Base-by-base conservation (phyloP, 73 alveolate species). In the Symbiodinium natans region DNA sequence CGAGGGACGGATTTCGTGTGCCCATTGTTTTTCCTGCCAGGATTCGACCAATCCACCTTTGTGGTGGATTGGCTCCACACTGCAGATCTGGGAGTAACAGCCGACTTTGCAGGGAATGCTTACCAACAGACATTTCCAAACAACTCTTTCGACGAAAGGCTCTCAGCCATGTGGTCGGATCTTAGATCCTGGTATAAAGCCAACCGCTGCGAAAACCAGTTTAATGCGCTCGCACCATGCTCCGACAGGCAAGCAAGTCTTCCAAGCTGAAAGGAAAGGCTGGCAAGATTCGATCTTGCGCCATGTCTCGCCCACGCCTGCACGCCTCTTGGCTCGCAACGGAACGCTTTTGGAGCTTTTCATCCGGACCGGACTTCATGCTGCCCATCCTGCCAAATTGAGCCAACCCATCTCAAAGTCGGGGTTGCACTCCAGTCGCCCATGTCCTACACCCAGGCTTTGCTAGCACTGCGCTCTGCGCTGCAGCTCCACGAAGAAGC, bases 61-160 rank as follows among this genome's bases (percentile, higher is more conserved):
- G 74, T 39, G 15, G 33, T 84, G 13, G 93, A 84, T 29, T 43
- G 80, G 93, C 80, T 84, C 0, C 93, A 46, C 43, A 41, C 48
- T 0, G 80, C 48, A 34, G 93, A 46, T 23, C 52, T 84, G 48
- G 80, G 93, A 21, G 93, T 84, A 40, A 46, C 93, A 0, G 31
- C 80, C 15, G 93, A 27, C 34, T 83, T 83, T 29, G 36, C 41
- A 6, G 92, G 92, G 43, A 83, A 83, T n/a, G 27, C 21, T 43
- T 0, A 19, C 48, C 21, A n/a, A 52, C 52, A 7, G 36, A 25
- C 59, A 46, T 46, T 84, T 84, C 23, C 80, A 48, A 77, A 77
- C n/a, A 3, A 41, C 42, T 29, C 31, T 1, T 25, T 10, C 41
- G 36, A 84, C 1, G 80, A 42, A 4, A 25, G 48, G 33, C 3